Evolutionary conservation across 2,329 filamentous ascomycete genomes (phyloP), one percentile per base, ranked within the genome.

Genomic region (Chaetomium sp.): DNA sequence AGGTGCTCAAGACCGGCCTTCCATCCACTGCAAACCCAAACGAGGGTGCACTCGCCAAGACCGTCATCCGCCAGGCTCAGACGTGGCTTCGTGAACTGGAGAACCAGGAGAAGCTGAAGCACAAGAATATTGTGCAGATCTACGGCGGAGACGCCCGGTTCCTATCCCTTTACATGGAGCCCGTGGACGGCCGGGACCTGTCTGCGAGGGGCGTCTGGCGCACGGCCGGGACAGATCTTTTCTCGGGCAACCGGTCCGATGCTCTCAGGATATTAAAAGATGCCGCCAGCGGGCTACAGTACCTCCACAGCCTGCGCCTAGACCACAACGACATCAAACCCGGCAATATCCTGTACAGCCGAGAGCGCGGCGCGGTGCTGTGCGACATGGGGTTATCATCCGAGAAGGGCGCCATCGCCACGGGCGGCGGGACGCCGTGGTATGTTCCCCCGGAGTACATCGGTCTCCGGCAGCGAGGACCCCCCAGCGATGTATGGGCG

Each of bases 251-350:
- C 47, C 72, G 74, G 6, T 66, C 68, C 5, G 80, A 84, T 56
- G 79, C 78, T 6, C 50, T 71, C 52, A 75, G 76, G 14, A 82
- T 84, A 49, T 64, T 84, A 35, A 72, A 71, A 34, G 79, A 83
- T 64, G 80, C 81, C 51, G 69, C 76, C 19, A 71, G 74, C 58
- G 81, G 79, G 2, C 69, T 84, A 44, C 71, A 76, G 65, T 83
- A 83, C 65, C 72, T 84, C 37, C 81, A 84, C 66, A 70, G 71
- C 49, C 74, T 76, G 54, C 72, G 72, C 53, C 70, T 79, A 27
- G 77, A 82, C 10, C 81, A 84, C 68, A 84, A 84, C 67, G 81
- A 84, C 66, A 81, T 84, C 68, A 84, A 84, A 66, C 81, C 81
- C 1, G 78, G 76, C 60, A 84, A 84, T 59, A 82, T 84, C 53